Base-by-base conservation (phyloP, 345 rosid species). In the Conringia planisiliqua region DNA sequence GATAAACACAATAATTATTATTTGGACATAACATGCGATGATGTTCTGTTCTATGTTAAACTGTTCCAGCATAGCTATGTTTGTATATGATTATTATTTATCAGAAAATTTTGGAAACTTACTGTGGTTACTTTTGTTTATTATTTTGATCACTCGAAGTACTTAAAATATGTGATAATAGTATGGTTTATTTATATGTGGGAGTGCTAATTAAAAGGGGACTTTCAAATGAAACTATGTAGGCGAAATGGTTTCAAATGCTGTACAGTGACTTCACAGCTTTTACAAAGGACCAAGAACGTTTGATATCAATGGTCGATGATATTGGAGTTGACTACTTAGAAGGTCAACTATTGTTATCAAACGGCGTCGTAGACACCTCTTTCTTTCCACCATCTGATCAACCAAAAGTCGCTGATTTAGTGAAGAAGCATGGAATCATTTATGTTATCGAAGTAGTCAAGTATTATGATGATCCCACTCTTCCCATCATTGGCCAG, bases 201-300 rank as follows among this genome's bases (percentile, higher is more conserved):
- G 18, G 11, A 22, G 42, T 44, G 54, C 17, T 40, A 46, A 46
- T 46, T 58, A 70, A 10, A 71, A 16, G 36, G 29, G 20, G 10
- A 7, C 2, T 38, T 38, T 26, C 29, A 58, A 42, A 32, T 36
- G 26, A 47, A 17, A 32, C 43, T 71, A 47, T 70, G 83, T 79
- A 92, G 97, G 99, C 83, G 64, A 95, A 87, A 80, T 90, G 99
- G 97, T 86, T 95, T 61, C 83, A 85, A 72, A 86, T 91, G 79
- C 85, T 95, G 17, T 95, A 95, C 83, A 76, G 83, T 36, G 91
- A 95, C 80, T 95, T 90, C 78, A 47, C 79, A 44, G 77, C 86
- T 75, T 91, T 95, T 75, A 47, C 89, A 38, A 79, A 76, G 75
- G 99, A 95, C 75, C 97, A 91, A 84, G 96, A 90, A 84, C 71